Evolutionary conservation across 768 basidiomycete genomes (phyloP).

Genomic region (Tephrocybe sp.): DNA sequence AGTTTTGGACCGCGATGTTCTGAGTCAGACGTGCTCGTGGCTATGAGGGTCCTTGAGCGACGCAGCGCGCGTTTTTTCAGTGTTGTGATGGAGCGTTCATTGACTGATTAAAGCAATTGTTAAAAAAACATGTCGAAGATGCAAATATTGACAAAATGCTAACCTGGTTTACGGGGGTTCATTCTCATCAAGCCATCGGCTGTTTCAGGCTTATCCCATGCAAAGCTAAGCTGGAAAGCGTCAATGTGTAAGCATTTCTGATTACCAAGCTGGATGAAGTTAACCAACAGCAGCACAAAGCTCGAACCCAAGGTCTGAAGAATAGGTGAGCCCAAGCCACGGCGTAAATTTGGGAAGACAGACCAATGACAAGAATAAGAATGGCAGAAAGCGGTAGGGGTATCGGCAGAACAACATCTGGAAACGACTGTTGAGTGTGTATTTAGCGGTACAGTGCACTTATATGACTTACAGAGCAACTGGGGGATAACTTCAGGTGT

Average conservation of each 20-base stretch:
- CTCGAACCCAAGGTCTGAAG: conserved; percentile 69
- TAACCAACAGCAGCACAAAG: conserved; percentile 59
- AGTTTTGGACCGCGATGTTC: conserved; percentile 41
- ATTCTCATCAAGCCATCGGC: conserved; percentile 67
- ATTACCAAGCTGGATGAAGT: neutral
- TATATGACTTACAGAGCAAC: conserved; percentile 53
- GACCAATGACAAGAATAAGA: conserved; percentile 70
- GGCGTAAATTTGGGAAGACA: conserved; percentile 12
- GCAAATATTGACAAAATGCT: conserved; percentile 1
- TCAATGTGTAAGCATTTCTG: neutral
- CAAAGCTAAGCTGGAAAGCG: conserved; percentile 56
- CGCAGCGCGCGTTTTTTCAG: conserved; percentile 59
- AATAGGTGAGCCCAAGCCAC: neutral
- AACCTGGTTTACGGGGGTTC: conserved; percentile 65
- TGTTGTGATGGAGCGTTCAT: conserved; percentile 49
- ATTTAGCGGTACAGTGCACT: no score
- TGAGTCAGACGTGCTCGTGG: conserved; percentile 43
- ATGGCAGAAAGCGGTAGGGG: conserved; percentile 69
- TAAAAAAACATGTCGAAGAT: neutral
- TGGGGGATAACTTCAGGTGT: conserved; percentile 73
- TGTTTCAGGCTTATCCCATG: conserved; percentile 72
- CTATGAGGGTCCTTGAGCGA: conserved; percentile 45
- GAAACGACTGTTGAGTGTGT: conserved; percentile 3
- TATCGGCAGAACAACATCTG: conserved; percentile 68
- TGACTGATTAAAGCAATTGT: conserved; percentile 38